phyloP scores from a whole-genome alignment of 176 grass and related monocot species.

The Musa itinerans region DNA sequence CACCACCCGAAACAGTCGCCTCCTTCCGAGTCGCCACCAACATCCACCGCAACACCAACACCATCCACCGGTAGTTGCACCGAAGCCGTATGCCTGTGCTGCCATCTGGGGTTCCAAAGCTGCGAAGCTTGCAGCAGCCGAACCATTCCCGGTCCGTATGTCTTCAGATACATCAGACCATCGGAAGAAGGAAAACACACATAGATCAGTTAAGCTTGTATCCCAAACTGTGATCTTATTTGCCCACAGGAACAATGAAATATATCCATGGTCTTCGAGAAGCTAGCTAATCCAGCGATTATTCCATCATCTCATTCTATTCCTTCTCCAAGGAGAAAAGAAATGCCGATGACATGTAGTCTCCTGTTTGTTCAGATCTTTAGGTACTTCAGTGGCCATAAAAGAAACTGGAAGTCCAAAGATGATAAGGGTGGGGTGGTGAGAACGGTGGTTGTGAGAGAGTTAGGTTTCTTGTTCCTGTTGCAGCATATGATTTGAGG shows the following conservation, averaged over 20 bases:
- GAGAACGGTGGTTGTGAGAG: not conserved
- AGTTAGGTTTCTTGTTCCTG: not conserved
- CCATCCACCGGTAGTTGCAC: not conserved
- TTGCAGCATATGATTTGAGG: not conserved
- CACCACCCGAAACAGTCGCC: not conserved
- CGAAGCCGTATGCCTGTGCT: not conserved
- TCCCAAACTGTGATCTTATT: not conserved
- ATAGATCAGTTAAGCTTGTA: not conserved
- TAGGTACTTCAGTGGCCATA: not conserved
- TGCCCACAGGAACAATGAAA: not conserved
- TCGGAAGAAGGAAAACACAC: constrained; percentile 1
- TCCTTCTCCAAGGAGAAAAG: not conserved
- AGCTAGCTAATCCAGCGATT: not conserved
- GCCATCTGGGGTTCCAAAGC: constrained; percentile 8
- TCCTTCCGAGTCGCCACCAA: not conserved
- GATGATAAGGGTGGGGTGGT: not conserved
- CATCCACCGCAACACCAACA: not conserved
- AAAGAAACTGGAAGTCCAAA: not conserved
- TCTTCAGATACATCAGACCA: constrained; percentile 3
- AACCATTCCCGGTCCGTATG: not conserved
- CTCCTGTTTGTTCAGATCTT: not conserved
- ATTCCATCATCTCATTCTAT: not conserved
- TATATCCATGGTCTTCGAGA: not conserved
- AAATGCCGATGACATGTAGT: not conserved
- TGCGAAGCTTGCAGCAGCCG: not conserved